These are phyloP conservation scores for Tolypocladium album DNA, from an alignment of 2,329 filamentous ascomycete genomes.

Conservation along the genomic window DNA sequence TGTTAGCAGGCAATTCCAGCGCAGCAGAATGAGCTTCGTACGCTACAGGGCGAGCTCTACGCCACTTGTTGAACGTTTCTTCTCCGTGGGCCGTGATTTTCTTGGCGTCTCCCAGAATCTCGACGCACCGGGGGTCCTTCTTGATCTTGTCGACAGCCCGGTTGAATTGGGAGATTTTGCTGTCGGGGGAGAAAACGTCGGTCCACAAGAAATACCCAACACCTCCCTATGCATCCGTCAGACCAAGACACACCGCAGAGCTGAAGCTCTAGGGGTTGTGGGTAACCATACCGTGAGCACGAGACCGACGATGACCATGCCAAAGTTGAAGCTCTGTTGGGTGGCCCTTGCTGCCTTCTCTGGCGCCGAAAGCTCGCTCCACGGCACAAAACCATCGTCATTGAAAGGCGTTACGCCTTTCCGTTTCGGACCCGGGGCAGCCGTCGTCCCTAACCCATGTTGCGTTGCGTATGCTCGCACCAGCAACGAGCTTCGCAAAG, in stretches of 20 bases:
- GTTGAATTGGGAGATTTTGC: conserved; percentile 82
- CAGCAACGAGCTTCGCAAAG: conserved; percentile 24
- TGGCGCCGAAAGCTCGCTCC: conserved; percentile 60
- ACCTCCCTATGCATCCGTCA: conserved; percentile 42
- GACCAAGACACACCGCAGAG: too few relatives aligned
- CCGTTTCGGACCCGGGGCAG: conserved; percentile 37
- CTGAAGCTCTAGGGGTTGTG: not conserved
- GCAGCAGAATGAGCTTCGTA: conserved; percentile 17
- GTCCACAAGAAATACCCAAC: conserved; percentile 69
- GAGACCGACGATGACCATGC: conserved; percentile 64
- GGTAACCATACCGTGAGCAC: conserved; percentile 56
- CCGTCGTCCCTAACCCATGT: conserved; percentile 27
- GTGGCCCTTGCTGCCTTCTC: conserved; percentile 81
- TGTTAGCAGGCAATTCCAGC: conserved; percentile 13
- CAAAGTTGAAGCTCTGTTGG: conserved; percentile 84
- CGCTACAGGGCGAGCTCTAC: conserved; percentile 51
- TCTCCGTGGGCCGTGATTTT: conserved; percentile 78
- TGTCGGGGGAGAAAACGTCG: conserved; percentile 76
- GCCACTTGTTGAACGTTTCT: conserved; percentile 72
- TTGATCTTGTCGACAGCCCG: conserved; percentile 72
- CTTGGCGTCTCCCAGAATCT: conserved; percentile 62
- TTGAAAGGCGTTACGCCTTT: conserved; percentile 73
- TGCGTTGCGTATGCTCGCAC: conserved; percentile 50
- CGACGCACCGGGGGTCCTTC: conserved; percentile 57
- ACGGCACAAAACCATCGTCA: conserved; percentile 73